These are phyloP conservation scores for Daldinia decipiens DNA, from an alignment of 495 filamentous ascomycete species.

Conservation along the genomic window DNA sequence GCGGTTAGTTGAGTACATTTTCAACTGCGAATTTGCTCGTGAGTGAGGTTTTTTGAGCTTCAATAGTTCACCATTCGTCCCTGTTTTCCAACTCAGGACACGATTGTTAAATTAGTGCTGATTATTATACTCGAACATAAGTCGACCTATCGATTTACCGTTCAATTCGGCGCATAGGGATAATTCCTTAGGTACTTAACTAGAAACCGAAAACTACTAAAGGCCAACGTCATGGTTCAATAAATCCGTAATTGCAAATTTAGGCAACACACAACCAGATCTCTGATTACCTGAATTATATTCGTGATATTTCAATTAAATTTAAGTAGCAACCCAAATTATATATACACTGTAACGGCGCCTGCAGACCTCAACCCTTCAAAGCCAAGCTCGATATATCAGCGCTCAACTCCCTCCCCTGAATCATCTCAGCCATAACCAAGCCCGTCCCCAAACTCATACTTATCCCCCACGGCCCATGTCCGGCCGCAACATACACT, in stretches of 20 bases:
- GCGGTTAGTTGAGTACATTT: neutral
- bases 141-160: too few species aligned
- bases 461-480: slow-evolving; percentile 78
- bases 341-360: neutral
- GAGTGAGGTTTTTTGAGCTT: neutral
- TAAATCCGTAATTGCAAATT: too few species aligned
- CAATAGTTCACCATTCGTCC: neutral
- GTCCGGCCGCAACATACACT: slow-evolving; percentile 76
- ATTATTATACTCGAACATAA: too few species aligned
- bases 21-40: neutral
- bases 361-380: neutral
- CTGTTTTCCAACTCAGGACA: too few species aligned
- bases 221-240: too few species aligned
- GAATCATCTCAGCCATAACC: slow-evolving; percentile 71
- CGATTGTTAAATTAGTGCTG: too few species aligned
- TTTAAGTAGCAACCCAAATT: neutral
- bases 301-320: neutral
- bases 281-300: too few species aligned
- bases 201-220: too few species aligned
- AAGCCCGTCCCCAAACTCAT: slow-evolving; percentile 71
- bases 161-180: too few species aligned
- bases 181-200: too few species aligned
- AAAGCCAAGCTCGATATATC: slow-evolving; percentile 62
- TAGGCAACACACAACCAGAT: too few species aligned
- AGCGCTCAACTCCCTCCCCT: slow-evolving; percentile 58